Base-by-base conservation (phyloP, 306 rosid genomes). In the Pyrus betulifolia region DNA sequence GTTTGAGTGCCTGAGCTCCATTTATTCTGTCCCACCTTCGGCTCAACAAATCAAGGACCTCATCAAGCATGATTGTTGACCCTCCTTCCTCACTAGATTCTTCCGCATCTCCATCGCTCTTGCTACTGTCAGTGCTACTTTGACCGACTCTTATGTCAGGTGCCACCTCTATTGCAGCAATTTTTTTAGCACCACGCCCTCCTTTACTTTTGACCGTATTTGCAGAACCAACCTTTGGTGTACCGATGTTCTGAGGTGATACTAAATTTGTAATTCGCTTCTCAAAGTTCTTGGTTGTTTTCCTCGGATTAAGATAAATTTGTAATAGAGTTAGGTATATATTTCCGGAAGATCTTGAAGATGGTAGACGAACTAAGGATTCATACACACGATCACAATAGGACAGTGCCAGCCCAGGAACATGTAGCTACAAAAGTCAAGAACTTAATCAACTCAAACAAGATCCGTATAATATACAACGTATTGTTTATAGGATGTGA, bases 1-100 rank as follows among this genome's bases (percentile, higher is more conserved):
- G 97, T 88, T 86, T 92, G 80, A 92, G 97, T 69, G 98, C 99
- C 83, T 92, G 98, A 67, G 99, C 96, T 84, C 99, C 98, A 82
- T 92, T 92, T 82, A 91, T 85, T 85, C 97, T 87, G 80, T 89
- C 97, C 98, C 98, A 96, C 76, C 91, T 87, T 80, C 81, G 83
- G 83, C 99, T 88, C 88, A 96, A 91, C 86, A 96, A 70, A 84
- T 96, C 93, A 81, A 96, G 93, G 82, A 89, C 89, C 86, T 92
- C 92, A 66, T 89, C 96, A 76, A 92, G 91, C 99, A 96, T 92
- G 79, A 93, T 89, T 42, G 87, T 70, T 31, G 90, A 83, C 51
- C 80, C 88, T 78, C 88, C 87, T 78, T 87, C 96, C 83, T 89
- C 97, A 46, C 55, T 82, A 74, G 75, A 76, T 71, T 91, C 99